Evolutionary conservation across 345 rosid genomes (phyloP), one percentile per base, ranked within the genome.

Genomic region (Boechera stricta): DNA sequence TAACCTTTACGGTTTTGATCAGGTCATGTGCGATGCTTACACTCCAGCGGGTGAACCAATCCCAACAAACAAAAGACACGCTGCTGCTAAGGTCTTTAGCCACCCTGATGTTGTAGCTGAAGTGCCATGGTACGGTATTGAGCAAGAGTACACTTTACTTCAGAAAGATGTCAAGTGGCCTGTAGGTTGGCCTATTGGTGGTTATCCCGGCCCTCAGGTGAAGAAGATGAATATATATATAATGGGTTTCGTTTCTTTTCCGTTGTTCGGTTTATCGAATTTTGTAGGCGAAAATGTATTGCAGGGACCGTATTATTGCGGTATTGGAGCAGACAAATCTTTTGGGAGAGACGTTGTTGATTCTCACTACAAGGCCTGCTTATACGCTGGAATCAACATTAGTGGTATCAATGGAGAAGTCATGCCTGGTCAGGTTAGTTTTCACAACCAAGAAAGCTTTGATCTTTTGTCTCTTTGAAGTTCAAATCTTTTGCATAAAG

Each of bases 401-500:
- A 85, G 93, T 71, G 98, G 97, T n/a, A 90, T 89, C 81, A 94
- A 94, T 56, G 99, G 94, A 36, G 97, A 94, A 82, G 99, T 94
- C 73, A 94, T 94, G 98, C 99, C 98, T 0, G 98, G 98, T 31
- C 81, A 78, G 81, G 81, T 78, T 21, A 64, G 56, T 35, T 24
- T 71, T 5, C 44, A 5, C 3, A 69, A 77, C 70, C 75, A 60
- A 28, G 31, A 57, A 66, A 60, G 24, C 18, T 57, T 71, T 2
- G 26, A 53, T 35, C 16, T 55, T 55, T 41, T 28, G 8, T 39
- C 28, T 5, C 49, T 52, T 72, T 3, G 29, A 7, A 32, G 38
- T 12, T 64, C 39, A 45, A 31, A 45, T 65, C 69, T 28, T 47
- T 26, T 64, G 54, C 13, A 26, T 41, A 41, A 28, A 28, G 29